Percentiles rank a stretch among this genome's conserved stretches.
Conservation (phyloP, 768 basidiomycete genomes). For the Tricholoma hemisulphureum region DNA sequence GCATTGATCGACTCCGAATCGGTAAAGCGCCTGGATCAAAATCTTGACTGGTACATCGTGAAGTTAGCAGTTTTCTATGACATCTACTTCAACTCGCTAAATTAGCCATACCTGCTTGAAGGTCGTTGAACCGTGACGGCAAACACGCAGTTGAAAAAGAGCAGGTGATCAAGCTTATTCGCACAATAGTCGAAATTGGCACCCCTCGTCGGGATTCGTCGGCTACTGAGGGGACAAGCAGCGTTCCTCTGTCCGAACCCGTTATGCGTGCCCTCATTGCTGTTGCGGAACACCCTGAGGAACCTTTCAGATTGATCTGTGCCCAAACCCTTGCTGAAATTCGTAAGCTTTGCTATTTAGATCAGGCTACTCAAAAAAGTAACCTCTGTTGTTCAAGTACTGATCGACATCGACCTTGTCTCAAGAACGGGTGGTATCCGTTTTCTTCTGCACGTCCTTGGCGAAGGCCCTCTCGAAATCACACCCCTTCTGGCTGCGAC, state of each 20-base stretch:
- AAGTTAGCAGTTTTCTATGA: slow-evolving; percentile 51
- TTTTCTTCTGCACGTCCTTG: slow-evolving; percentile 79
- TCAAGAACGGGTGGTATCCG: slow-evolving; percentile 80
- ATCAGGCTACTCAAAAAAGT: neutral
- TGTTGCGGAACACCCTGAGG: slow-evolving; percentile 89
- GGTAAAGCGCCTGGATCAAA: slow-evolving; percentile 57
- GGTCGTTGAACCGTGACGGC: slow-evolving; percentile 82
- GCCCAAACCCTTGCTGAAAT: slow-evolving; percentile 90
- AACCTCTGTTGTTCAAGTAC: slow-evolving; percentile 46
- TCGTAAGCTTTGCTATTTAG: slow-evolving; percentile 47
- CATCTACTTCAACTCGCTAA: slow-evolving; percentile 1
- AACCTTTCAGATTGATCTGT: slow-evolving; percentile 78
- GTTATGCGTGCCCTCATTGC: slow-evolving; percentile 90
- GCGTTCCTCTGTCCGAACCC: slow-evolving; percentile 66
- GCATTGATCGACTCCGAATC: slow-evolving; percentile 70
- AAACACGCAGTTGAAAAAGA: slow-evolving; percentile 85
- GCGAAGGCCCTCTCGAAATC: slow-evolving; percentile 87
- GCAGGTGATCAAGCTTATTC: slow-evolving; percentile 87
- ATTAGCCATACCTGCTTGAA: slow-evolving; percentile 28
- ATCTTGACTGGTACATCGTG: slow-evolving; percentile 86
- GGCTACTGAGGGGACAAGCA: slow-evolving; percentile 40
- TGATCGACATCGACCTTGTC: slow-evolving; percentile 85
- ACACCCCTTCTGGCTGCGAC: slow-evolving; percentile 74
- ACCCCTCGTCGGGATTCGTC: slow-evolving; percentile 52
- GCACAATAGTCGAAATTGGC: slow-evolving; percentile 76